Base-by-base conservation (phyloP, 179 eudicot genomes). In the Corrigiola litoralis region DNA sequence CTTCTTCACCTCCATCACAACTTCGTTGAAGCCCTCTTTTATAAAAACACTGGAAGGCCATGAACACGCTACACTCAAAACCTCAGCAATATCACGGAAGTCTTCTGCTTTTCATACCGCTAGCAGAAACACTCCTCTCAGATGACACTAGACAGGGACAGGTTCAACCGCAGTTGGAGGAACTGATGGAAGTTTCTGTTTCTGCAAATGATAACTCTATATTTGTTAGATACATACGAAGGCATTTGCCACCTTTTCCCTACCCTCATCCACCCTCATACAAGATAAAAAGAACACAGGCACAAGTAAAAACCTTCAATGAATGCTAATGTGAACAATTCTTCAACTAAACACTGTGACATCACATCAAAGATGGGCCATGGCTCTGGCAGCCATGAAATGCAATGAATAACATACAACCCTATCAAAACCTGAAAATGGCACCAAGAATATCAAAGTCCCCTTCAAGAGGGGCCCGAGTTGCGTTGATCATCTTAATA, bases 31-130 rank as follows among this genome's bases (percentile, higher is more conserved):
- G 52, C 32, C 77, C 81, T 64, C 81, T 77, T 63, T 80, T 80
- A 47, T 58, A 77, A 45, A 80, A 77, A 64, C 84, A 77, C 9
- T 80, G 84, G 58, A 80, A 80, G 72, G 84, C 84, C 84, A 80
- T 80, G 62, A 63, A 58, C 41, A 63, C 65, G 53, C 60, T 58
- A 69, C 54, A 24, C 74, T 24, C 52, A 18, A 64, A 75, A 13
- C 37, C 57, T 45, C 32, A 53, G 58, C 57, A 55, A 52, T 48
- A 45, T 69, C 67, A 63, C 69, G 52, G 16, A 51, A 56, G 48
- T 57, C 64, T 38, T 18, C 6, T 44, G 23, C 52, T 63, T 51
- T 50, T 60, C 61, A 63, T 59, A 61, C 56, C 70, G 56, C 17
- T 24, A 21, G 61, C 32, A 55, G n/a, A 14, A 66, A 50, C 46